Percentiles rank a stretch among this genome's conserved stretches.
These are phyloP conservation scores for Tillandsia fasciculata DNA, from an alignment of 176 grass and related monocot species.

Conservation along the genomic window DNA sequence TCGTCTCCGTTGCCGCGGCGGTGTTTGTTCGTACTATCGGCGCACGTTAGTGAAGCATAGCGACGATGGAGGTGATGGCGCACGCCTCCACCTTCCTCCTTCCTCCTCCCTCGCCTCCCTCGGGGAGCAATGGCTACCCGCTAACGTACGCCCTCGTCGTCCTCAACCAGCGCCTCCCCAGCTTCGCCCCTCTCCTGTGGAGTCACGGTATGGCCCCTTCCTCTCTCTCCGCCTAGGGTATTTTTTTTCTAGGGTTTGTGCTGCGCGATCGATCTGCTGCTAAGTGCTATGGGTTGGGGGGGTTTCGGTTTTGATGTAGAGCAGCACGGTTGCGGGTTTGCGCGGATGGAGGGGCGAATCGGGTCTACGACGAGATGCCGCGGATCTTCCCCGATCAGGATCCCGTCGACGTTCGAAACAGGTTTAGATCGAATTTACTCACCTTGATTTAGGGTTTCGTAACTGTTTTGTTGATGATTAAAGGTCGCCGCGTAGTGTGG, in stretches of 20 bases:
- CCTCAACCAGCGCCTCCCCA: constrained; percentile 83
- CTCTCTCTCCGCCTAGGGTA: not conserved
- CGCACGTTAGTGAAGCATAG: not conserved
- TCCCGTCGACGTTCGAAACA: constrained; percentile 44
- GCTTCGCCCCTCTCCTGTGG: constrained; percentile 77
- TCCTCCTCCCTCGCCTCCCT: constrained; percentile 6
- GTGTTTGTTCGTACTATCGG: not conserved
- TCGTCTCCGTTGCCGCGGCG: not conserved
- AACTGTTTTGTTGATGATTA: not conserved
- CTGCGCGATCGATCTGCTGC: not conserved
- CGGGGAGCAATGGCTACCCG: not conserved
- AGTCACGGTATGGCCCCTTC: constrained; percentile 31
- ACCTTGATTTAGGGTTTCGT: not conserved
- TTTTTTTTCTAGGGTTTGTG: not conserved
- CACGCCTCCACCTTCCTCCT: constrained; percentile 68
- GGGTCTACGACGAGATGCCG: constrained; percentile 68
- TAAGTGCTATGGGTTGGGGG: not conserved
- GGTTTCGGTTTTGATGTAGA: not conserved
- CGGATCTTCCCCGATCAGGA: constrained; percentile 45
- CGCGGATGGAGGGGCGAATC: constrained; percentile 87
- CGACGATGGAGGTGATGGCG: constrained; percentile 35
- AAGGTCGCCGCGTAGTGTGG: too few species aligned
- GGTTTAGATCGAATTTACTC: constrained; percentile 13
- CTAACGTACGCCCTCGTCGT: constrained; percentile 55
- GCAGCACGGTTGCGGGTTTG: constrained; percentile 65